These are phyloP conservation scores for Ceratocystiopsis minuta DNA, from an alignment of 2,329 filamentous ascomycete genomes.

Conservation along the genomic window DNA sequence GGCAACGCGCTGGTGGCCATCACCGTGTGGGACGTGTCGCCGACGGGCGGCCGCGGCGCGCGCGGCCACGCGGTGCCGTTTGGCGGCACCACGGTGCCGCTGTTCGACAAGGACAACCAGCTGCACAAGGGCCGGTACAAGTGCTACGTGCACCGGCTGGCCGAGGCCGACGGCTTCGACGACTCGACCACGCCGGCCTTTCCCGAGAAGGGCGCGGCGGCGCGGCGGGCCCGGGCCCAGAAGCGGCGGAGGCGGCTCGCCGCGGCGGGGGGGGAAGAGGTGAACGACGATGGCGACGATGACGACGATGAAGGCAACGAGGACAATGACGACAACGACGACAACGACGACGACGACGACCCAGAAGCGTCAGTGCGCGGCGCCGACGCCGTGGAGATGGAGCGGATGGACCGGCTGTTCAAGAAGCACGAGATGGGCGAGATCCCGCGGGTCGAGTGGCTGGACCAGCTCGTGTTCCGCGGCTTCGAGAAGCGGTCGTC, in stretches of 20 bases:
- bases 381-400: slow-evolving; percentile 65
- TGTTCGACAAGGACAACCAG: slow-evolving; percentile 90
- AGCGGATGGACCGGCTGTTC: slow-evolving; percentile 73
- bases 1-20: slow-evolving; percentile 72
- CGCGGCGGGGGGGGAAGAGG: slow-evolving; percentile 28
- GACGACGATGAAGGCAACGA: slow-evolving; percentile 19
- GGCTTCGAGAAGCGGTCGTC: slow-evolving; percentile 63
- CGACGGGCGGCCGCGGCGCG: slow-evolving; percentile 37
- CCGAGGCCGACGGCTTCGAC: slow-evolving; percentile 69
- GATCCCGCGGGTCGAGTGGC: slow-evolving; percentile 81
- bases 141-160: slow-evolving; percentile 67
- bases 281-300: slow-evolving; percentile 30
- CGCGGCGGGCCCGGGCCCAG: slow-evolving; percentile 20
- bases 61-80: slow-evolving; percentile 74
- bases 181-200: slow-evolving; percentile 61
- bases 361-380: slow-evolving; percentile 29
- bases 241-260: slow-evolving; percentile 16
- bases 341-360: slow-evolving; percentile 26
- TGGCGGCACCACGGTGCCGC: slow-evolving; percentile 73
- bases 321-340: slow-evolving; percentile 16
- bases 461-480: slow-evolving; percentile 86
- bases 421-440: slow-evolving; percentile 99
- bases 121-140: slow-evolving; percentile 84
- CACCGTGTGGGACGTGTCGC: slow-evolving; percentile 87
- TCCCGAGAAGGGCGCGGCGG: slow-evolving; percentile 34